Conservation (phyloP, 768 basidiomycete genomes). For the Termitomyces sp. region DNA sequence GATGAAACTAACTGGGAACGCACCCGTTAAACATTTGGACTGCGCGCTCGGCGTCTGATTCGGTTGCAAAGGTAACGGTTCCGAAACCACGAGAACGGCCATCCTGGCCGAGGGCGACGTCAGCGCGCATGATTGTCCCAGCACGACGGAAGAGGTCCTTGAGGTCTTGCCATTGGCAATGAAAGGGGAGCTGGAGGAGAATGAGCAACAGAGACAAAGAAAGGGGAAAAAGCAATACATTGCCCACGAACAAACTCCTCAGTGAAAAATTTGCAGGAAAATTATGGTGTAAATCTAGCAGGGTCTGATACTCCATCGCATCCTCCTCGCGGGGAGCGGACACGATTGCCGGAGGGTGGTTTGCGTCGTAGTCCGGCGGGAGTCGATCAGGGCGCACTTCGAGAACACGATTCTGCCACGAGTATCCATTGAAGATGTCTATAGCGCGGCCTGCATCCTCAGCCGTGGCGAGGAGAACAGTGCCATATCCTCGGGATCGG, state of each 20-base stretch:
- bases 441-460: conserved; percentile 94
- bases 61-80: conserved; percentile 81
- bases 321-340: conserved; percentile 4
- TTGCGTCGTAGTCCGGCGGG: conserved; percentile 53
- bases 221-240: conserved; percentile 56
- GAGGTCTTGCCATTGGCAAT: conserved; percentile 96
- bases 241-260: conserved; percentile 81
- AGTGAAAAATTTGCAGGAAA: conserved; percentile 24
- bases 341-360: conserved; percentile 13
- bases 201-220: conserved; percentile 1
- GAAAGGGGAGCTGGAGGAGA: conserved; percentile 70
- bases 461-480: conserved; percentile 89
- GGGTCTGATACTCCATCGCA: conserved; percentile 15
- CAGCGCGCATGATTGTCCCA: conserved; percentile 86
- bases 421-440: conserved; percentile 93
- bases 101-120: conserved; percentile 83
- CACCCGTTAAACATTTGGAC: conserved; percentile 57
- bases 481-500: conserved; percentile 89
- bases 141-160: conserved; percentile 94
- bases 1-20: background rate
- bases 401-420: conserved; percentile 91
- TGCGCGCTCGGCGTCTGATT: conserved; percentile 69
- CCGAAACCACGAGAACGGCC: conserved; percentile 91
- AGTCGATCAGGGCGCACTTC: conserved; percentile 90
- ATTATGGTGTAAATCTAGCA: conserved; percentile 23